Base-by-base conservation (phyloP, 2,329 filamentous ascomycete genomes). In the Tolypocladium tropicale region DNA sequence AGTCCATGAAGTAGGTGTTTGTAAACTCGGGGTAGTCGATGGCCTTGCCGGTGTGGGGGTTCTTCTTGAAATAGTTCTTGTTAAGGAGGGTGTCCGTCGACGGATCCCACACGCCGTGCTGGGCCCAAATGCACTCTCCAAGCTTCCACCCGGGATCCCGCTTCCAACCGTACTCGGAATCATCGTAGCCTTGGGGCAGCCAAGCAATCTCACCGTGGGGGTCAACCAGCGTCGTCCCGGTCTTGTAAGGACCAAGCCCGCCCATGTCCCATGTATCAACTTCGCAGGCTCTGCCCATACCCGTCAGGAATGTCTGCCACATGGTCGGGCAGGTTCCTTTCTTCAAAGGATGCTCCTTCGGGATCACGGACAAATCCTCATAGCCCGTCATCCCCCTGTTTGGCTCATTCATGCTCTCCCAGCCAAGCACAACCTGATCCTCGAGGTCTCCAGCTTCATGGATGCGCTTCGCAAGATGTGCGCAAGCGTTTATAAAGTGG, bases 341-440 rank as follows among this genome's bases (percentile, higher is more conserved):
- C 66, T 95, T 90, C 53, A 97, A 75, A 53, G 92, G 90, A 66
- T 97, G 92, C 57, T 96, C 90, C 56, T 83, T 81, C 1, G 94
- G 94, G 54, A 96, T 87, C 11, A 83, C 78, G 23, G 85, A 88
- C 53, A 99, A 78, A 67, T 97, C 91, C 58, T 85, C 80, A 66
- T 89, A 87, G 14, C 92, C 92, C 52, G 95, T 83, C 67, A 96
- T 78, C 28, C 95, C 93, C 66, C 89, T 83, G 70, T 95, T 94
- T 1, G 94, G 94, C 72, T 99, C 94, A 67, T 99, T 99, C 71
- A 97, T 77, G 65, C 85, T 96, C 75, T 99, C 94, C 89, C 93
- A 99, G 2, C 94, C 94, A 63, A 97, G 87, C 6, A 99, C 85
- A 33, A 94, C 84, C 25, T 92, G 85, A 60, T 94, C 82, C 67